Conservation (phyloP, 257 asterid genomes). For the Cinchona pubescens region DNA sequence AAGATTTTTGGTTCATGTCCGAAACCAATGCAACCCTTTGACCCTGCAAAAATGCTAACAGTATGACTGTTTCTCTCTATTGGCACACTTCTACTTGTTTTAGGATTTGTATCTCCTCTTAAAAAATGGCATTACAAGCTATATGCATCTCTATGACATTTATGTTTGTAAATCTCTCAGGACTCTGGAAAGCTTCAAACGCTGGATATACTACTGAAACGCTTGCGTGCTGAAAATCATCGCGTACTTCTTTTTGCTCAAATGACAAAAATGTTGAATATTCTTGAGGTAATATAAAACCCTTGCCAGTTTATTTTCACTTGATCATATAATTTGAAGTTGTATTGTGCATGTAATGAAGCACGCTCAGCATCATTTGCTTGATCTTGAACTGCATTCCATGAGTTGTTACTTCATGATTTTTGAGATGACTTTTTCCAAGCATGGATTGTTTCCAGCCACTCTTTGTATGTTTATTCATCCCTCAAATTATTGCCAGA, state of each 20-base stretch:
- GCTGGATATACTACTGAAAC: conserved; percentile 79
- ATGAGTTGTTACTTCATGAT: background rate
- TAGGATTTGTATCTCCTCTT: background rate
- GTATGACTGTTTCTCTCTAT: conserved; percentile 34
- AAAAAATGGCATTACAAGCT: conserved; percentile 1
- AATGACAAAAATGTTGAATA: conserved; percentile 95
- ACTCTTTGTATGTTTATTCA: background rate
- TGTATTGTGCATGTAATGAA: background rate
- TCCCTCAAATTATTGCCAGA: background rate
- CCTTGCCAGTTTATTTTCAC: conserved; percentile 3
- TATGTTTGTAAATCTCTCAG: conserved; percentile 36
- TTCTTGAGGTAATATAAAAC: conserved; percentile 67
- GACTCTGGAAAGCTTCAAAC: conserved; percentile 99
- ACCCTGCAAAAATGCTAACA: conserved; percentile 97
- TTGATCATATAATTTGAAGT: background rate
- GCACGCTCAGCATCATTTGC: background rate
- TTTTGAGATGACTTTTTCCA: background rate
- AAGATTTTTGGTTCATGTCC: conserved; percentile 93
- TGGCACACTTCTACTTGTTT: background rate
- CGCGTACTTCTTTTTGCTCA: conserved; percentile 95
- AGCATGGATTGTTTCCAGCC: background rate
- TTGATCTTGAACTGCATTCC: background rate
- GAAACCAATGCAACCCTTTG: conserved; percentile 98
- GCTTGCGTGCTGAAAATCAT: conserved; percentile 81
- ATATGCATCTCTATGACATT: conserved; percentile 18